Base-by-base conservation (phyloP, 2,329 filamentous ascomycete species). In the Colletotrichum chlorophyti region DNA sequence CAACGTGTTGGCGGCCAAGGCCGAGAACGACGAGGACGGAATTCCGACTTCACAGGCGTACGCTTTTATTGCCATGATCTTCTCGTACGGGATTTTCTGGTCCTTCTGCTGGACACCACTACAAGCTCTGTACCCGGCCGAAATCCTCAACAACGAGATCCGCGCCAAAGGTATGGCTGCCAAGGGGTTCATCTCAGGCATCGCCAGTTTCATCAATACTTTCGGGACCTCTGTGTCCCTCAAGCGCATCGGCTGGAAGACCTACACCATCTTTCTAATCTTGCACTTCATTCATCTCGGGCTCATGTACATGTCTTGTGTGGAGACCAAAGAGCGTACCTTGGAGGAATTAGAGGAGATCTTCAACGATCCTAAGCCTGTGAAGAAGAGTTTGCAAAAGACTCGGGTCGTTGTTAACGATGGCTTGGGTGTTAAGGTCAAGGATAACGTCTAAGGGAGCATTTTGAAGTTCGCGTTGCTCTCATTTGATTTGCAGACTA, bases 271-370 rank as follows among this genome's bases (percentile, higher is more conserved):
- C 63, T 70, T 80, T 48, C 74, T 72, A 60, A 72, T 77, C 65
- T 72, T 79, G 57, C 79, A 77, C 63, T 76, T 65, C 15, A 26
- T 65, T 4, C 62, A 65, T 50, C 50, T 60, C 9, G 51, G 35
- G 4, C 38, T 65, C 4, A 62, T 65, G 59, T 64, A 58, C 31
- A 29, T 40, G 37, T 63, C 57, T 0, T 62, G 55, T 5, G 63
- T 82, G 38, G 82, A 85, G 68, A 85, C 82, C 12, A 76, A 75
- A 49, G 81, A 80, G 15, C 76, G 79, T 2, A 83, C 81, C 9
- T 78, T 84, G 7, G 82, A 84, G 65, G 81, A 84, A 65, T 73
- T 84, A 35, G 81, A 81, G 46, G 78, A 79, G 67, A 80, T 84
- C 65, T 83, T 84, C 65, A 82, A 84, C 57, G 81, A 64, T 5